Conservation (phyloP, 2,329 filamentous ascomycete genomes). For the Bipolaris victoriae region DNA sequence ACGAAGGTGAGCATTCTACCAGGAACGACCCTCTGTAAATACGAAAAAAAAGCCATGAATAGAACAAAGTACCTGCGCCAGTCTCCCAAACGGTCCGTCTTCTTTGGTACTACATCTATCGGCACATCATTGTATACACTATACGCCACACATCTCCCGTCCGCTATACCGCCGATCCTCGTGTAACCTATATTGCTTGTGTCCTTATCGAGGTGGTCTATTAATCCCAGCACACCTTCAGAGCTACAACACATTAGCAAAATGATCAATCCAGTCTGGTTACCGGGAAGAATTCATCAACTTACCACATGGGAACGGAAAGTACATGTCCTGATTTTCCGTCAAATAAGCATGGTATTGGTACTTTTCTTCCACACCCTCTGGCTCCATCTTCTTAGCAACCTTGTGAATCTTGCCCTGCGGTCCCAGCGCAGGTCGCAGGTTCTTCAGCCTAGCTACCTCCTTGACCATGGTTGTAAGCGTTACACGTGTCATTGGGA, state of each 20-base stretch:
- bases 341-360: slow-evolving; percentile 55
- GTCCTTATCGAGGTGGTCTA: neutral
- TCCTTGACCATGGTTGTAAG: slow-evolving; percentile 56
- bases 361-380: slow-evolving; percentile 35
- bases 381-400: slow-evolving; percentile 30
- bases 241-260: slow-evolving; percentile 26
- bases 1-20: neutral
- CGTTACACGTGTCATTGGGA: slow-evolving; percentile 51
- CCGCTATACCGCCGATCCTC: neutral
- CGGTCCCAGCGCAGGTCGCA: slow-evolving; percentile 49
- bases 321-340: slow-evolving; percentile 56
- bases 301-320: slow-evolving; percentile 57
- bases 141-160: neutral
- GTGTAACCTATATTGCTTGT: neutral
- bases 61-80: neutral
- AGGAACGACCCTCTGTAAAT: neutral
- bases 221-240: slow-evolving; percentile 42
- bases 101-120: neutral
- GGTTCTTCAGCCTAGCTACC: slow-evolving; percentile 48
- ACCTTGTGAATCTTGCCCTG: slow-evolving; percentile 54
- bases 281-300: slow-evolving; percentile 16
- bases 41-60: neutral
- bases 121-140: neutral
- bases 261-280: neutral
- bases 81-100: neutral